phyloP scores from a whole-genome alignment of 768 basidiomycete genomes.

The Rubroboletus satanas region DNA sequence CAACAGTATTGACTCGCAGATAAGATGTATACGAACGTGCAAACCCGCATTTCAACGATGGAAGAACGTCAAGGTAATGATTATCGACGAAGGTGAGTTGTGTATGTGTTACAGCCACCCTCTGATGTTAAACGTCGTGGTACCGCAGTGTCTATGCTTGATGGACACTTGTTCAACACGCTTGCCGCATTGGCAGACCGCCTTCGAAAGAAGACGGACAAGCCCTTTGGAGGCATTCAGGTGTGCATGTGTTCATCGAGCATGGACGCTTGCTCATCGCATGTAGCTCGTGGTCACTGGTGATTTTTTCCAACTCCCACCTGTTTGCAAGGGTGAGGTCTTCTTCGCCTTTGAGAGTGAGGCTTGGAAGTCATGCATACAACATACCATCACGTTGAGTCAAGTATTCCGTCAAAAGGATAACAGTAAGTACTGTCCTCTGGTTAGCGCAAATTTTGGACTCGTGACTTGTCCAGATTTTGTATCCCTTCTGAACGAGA shows the following conservation, averaged over 20 bases:
- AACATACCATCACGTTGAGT: conserved; percentile 58
- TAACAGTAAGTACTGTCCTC: conserved; percentile 40
- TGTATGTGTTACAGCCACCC: too few relatives aligned
- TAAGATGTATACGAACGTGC: conserved; percentile 48
- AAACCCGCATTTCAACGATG: conserved; percentile 55
- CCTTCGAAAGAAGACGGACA: conserved; percentile 45
- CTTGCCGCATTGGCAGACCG: conserved; percentile 49
- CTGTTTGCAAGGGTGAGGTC: conserved; percentile 42
- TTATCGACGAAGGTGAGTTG: conserved; percentile 60
- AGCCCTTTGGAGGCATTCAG: conserved; percentile 68
- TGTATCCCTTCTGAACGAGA: conserved; percentile 70
- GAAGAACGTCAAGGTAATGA: conserved; percentile 53
- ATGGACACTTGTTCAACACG: conserved; percentile 58
- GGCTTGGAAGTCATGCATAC: conserved; percentile 41
- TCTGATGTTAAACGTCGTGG: background rate
- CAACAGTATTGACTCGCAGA: conserved; percentile 43
- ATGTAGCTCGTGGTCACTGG: conserved; percentile 49
- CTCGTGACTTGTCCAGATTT: conserved; percentile 43
- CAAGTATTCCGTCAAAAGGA: conserved; percentile 79
- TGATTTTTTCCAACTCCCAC: conserved; percentile 60
- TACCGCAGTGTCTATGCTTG: conserved; percentile 63
- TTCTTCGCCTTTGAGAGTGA: conserved; percentile 68
- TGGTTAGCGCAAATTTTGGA: background rate
- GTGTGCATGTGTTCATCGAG: conserved; percentile 23
- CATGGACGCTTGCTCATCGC: background rate